A percentile compares a stretch with the other conserved stretches of the same genome.
phyloP scores from a whole-genome alignment of 2,329 filamentous ascomycete genomes.

The Fusarium heterosporum region DNA sequence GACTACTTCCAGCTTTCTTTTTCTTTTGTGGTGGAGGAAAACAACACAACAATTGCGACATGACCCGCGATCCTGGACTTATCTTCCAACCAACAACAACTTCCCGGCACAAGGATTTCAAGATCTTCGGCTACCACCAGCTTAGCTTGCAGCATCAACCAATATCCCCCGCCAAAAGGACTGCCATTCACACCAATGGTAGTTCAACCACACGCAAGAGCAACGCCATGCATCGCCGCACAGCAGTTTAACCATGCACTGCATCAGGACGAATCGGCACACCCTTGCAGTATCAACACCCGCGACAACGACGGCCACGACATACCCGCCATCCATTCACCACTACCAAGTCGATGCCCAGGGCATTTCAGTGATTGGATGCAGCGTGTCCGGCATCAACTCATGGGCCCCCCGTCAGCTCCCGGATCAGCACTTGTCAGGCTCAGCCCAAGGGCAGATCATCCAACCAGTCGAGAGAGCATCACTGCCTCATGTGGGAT shows the following conservation, averaged over 20 bases:
- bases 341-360: slow-evolving; percentile 9
- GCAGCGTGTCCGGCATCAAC: slow-evolving; percentile 39
- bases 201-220: slow-evolving; percentile 13
- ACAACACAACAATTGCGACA: slow-evolving; percentile 21
- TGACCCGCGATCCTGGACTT: slow-evolving; percentile 28
- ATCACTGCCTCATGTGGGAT: slow-evolving; percentile 29
- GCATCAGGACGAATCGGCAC: slow-evolving; percentile 18
- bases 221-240: slow-evolving; percentile 4
- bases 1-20: slow-evolving; percentile 19
- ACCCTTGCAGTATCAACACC: slow-evolving; percentile 14
- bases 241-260: slow-evolving; percentile 15
- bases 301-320: slow-evolving; percentile 10
- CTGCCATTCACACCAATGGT: slow-evolving; percentile 5
- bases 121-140: slow-evolving; percentile 23
- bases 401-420: slow-evolving; percentile 41
- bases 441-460: slow-evolving; percentile 23
- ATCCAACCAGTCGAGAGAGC: slow-evolving; percentile 7
- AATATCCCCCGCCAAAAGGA: slow-evolving; percentile 15
- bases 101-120: slow-evolving; percentile 26
- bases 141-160: slow-evolving; percentile 24
- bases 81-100: slow-evolving; percentile 21
- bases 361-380: slow-evolving; percentile 37
- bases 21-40: slow-evolving; percentile 22
- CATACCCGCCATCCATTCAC: neutral
- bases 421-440: slow-evolving; percentile 41